Evolutionary conservation across 352 stramenopile genomes (phyloP), one percentile per base, ranked within the genome.

Genomic region (Halophytophthora batemanensis): DNA sequence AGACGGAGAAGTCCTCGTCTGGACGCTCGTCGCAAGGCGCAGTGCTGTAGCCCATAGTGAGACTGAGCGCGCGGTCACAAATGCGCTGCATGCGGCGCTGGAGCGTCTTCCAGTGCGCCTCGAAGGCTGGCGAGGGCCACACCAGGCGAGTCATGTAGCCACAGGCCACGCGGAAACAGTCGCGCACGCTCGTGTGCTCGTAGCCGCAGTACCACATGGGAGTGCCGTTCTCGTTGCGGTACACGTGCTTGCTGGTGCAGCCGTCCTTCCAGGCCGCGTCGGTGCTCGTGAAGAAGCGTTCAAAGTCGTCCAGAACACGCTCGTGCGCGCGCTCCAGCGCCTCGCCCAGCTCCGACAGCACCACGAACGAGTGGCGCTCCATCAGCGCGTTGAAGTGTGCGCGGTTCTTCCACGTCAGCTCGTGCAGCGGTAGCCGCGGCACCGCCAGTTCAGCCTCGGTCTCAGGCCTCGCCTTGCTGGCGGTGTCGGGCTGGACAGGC

Each of bases 181-280:
- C 74, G 19, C 74, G 71, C 40, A 85, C 71, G 49, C 58, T 74
- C 15, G 71, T 81, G 41, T 74, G 64, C 38, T 85, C 74, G 33
- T 82, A 85, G 33, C 74, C 74, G 56, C 61, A 71, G 56, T 85
- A 85, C 74, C 74, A 85, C 56, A 85, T 82, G 19, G 74, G 74
- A 41, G 74, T 85, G 11, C 66, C 61, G 25, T 77, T 59, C 45
- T 85, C 74, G 25, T 85, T 85, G 34, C 63, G 66, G 49, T 85
- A 85, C 8, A 82, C 56, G 17, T 82, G 60, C 49, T 77, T 81
- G 52, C 70, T 79, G 3, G 65, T 85, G 49, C 66, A 82, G 13
- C 45, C 50, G 36, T 53, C 62, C 56, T 85, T 79, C 52, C 49
- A 65, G 13, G 59, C 59, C 4, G 61, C 52, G 31, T 79, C 64